phyloP scores from a whole-genome alignment of 768 basidiomycete species.

The Hygrophoropsis aurantiaca region DNA sequence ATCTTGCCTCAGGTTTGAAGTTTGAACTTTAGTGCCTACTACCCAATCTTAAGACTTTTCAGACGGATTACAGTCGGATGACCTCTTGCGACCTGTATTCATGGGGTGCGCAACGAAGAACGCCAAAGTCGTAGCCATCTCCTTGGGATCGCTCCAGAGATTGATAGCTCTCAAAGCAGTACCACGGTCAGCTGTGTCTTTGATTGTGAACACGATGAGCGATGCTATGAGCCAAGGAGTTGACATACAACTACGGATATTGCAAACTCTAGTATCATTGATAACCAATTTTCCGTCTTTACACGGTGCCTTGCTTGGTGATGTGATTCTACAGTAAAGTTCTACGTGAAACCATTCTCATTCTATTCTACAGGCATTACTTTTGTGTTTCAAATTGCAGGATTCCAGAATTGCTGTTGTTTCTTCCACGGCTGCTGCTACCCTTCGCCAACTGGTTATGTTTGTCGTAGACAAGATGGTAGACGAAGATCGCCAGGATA shows the following conservation, averaged over 20 bases:
- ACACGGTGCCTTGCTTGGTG: conserved; percentile 76
- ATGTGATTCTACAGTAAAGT: conserved; percentile 49
- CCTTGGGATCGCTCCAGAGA: conserved; percentile 86
- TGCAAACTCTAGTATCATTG: conserved; percentile 89
- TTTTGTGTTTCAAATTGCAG: conserved; percentile 94
- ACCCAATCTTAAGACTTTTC: conserved; percentile 11
- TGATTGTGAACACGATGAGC: conserved; percentile 81
- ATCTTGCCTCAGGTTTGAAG: conserved; percentile 68
- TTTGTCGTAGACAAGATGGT: conserved; percentile 95
- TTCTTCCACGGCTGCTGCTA: conserved; percentile 95
- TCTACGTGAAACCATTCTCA: too few species aligned
- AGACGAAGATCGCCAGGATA: conserved; percentile 61
- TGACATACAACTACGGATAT: conserved; percentile 91
- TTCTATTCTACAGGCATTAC: conserved; percentile 57
- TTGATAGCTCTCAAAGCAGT: conserved; percentile 87
- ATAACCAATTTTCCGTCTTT: conserved; percentile 85
- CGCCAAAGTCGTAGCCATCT: conserved; percentile 91
- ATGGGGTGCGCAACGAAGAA: conserved; percentile 94
- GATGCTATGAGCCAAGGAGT: conserved; percentile 92
- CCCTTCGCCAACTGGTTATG: conserved; percentile 94
- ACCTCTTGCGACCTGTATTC: conserved; percentile 83
- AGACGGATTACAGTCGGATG: conserved; percentile 81
- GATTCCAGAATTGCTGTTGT: conserved; percentile 96
- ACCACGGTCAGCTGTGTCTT: conserved; percentile 72
- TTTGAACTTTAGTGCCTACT: background rate